Evolutionary conservation across 192 early-diverging fungal genomes (phyloP), one percentile per base, ranked within the genome.

Genomic region (Spinellus fusiger): DNA sequence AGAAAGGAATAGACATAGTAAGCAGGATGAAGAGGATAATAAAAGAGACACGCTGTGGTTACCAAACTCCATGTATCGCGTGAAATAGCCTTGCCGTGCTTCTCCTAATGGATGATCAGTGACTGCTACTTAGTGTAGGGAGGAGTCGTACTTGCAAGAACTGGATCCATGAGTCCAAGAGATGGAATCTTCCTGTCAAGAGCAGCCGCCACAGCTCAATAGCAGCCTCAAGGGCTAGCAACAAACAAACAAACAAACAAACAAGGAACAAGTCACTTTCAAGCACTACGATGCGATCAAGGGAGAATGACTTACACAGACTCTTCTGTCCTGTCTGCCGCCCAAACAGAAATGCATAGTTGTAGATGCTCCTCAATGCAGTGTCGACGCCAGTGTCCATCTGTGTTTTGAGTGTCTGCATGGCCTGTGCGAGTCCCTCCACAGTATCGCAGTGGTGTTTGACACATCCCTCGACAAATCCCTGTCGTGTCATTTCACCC

Each of bases 41-140:
- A n/a, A n/a, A n/a, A n/a, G n/a, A n/a, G n/a, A n/a, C n/a, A n/a
- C n/a, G n/a, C n/a, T 23, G 26, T 8, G 61, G 70, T 49, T 74
- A 89, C 85, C 81, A 86, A 74, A n/a, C 76, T 81, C 91, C 91
- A 93, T 0, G 90, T 92, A 64, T 93, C 90, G 40, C 82, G 84
- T 31, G 85, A 87, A 71, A 93, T 92, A 15, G 89, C 79, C 53
- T 86, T 88, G 22, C 76, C 77, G 66, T 91, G 83, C 53, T 90
- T 80, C 57, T 88, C 83, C 82, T 89, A 58, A 26, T 22, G 16
- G 49, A 22, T 47, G 22, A 55, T 46, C 52, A 13, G 32, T 29
- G 15, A 44, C 38, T 38, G n/a, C n/a, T n/a, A n/a, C n/a, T n/a
- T n/a, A n/a, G n/a, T n/a, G n/a, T 34, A 34, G 5, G 1, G 9